Evolutionary conservation across 2,329 filamentous ascomycete genomes (phyloP), one percentile per base, ranked within the genome.

Genomic region (Penicillium sp.): DNA sequence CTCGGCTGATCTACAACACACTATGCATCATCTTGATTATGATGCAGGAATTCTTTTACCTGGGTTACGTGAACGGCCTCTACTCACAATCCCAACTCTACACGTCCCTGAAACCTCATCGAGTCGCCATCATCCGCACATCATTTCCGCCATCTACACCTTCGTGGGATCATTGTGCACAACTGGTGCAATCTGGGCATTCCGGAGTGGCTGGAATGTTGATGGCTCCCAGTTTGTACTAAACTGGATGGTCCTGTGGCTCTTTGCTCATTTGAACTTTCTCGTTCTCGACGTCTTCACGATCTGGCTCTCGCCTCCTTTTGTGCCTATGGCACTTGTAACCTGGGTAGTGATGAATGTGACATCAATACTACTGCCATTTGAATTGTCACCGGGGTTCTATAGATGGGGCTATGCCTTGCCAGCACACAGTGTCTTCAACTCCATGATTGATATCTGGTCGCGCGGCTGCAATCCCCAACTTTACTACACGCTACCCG

Each of bases 31-130:
- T 74, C 38, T 61, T 76, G 26, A 67, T 73, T n/a, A 55, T 76
- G 9, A 67, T 76, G 27, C 69, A 72, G 45, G 69, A 76, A 50
- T 76, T 76, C 61, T 75, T 76, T 63, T 76, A 69, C 51, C 58
- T 76, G 10, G 65, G 71, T 23, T 67, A 65, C 35, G 54, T 75
- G 49, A 76, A 76, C 54, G 72, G 70, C 11, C 59, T 75, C n/a
- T 67, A 64, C 35, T 49, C 44, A 3, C 56, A 67, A 36, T 70
- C 69, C 51, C 60, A 67, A 5, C 55, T 74, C 14, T 74, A 69
- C 57, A 52, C 46, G n/a, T 40, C 52, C 13, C 38, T 72, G 8
- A 38, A 55, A 16, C 56, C 66, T 2, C 47, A 35, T 20, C 62
- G 59, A 23, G 69, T 65, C 46, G 64, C 60, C 11, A 41, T 67